A percentile compares a stretch with the other conserved stretches of the same genome.
phyloP scores from a whole-genome alignment of 2,329 filamentous ascomycete species.

The Microsporum canis region DNA sequence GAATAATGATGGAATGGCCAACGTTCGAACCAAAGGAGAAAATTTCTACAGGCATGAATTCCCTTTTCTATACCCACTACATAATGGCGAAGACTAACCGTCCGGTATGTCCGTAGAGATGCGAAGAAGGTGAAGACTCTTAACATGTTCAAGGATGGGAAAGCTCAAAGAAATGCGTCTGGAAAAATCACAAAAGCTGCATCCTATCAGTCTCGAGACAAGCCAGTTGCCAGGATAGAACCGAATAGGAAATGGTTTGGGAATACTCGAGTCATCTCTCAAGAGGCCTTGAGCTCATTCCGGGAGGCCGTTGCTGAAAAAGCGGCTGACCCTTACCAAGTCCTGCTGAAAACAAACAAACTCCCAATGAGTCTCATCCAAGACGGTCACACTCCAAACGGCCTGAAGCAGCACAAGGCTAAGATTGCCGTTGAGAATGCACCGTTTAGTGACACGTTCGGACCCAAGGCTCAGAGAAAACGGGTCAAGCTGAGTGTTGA shows the following conservation, averaged over 20 bases:
- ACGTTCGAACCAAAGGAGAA: slow-evolving; percentile 89
- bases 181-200: slow-evolving; percentile 80
- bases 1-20: slow-evolving; percentile 72
- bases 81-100: neutral
- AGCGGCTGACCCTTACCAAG: slow-evolving; percentile 79
- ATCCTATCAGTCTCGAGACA: slow-evolving; percentile 68
- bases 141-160: slow-evolving; percentile 84
- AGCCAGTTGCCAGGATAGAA: slow-evolving; percentile 76
- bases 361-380: slow-evolving; percentile 88
- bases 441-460: slow-evolving; percentile 81
- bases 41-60: slow-evolving; percentile 80
- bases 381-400: slow-evolving; percentile 66
- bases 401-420: slow-evolving; percentile 80
- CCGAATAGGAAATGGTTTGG: slow-evolving; percentile 97
- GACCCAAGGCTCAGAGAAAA: slow-evolving; percentile 86
- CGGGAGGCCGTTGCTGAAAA: slow-evolving; percentile 86
- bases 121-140: slow-evolving; percentile 82
- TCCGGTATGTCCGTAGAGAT: slow-evolving; percentile 31
- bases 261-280: slow-evolving; percentile 81
- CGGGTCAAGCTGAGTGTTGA: slow-evolving; percentile 78
- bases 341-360: slow-evolving; percentile 94
- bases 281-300: slow-evolving; percentile 77
- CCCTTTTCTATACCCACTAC: neutral
- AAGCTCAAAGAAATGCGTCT: slow-evolving; percentile 64
- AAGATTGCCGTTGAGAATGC: slow-evolving; percentile 86